Conservation (phyloP, 2,329 filamentous ascomycete species). For the Colletotrichum simmondsii region DNA sequence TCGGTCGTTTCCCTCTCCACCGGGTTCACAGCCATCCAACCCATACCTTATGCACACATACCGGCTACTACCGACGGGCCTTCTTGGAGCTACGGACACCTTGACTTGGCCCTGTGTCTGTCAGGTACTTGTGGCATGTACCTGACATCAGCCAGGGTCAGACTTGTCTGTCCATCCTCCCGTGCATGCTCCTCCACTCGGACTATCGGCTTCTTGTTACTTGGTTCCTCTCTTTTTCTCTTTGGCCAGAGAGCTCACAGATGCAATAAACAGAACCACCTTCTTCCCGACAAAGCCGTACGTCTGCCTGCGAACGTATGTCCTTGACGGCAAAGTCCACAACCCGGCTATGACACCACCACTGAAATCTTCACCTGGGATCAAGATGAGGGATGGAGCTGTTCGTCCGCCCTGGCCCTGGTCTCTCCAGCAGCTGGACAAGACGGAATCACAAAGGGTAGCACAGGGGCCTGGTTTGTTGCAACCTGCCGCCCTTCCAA, state of each 20-base stretch:
- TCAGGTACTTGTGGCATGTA: constrained; percentile 13
- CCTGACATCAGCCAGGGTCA: constrained; percentile 11
- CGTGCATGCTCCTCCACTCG: constrained; percentile 9
- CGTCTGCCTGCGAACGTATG: background rate
- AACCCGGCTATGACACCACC: background rate
- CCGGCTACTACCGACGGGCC: constrained; percentile 27
- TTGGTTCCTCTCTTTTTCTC: constrained; percentile 10
- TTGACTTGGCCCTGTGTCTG: constrained; percentile 6
- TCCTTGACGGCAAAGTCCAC: background rate
- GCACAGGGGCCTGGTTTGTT: constrained; percentile 12
- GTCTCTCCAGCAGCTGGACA: constrained; percentile 2
- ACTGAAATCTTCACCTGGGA: background rate
- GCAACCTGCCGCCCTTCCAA: constrained; percentile 5
- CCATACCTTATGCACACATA: background rate
- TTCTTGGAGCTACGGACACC: constrained; percentile 20
- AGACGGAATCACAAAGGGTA: constrained; percentile 20
- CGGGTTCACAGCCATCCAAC: constrained; percentile 2
- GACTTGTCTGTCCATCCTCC: background rate
- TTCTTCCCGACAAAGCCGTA: constrained; percentile 17
- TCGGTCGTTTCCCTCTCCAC: background rate
- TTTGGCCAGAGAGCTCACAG: constrained; percentile 11
- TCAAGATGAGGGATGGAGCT: constrained; percentile 27
- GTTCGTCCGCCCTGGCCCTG: constrained; percentile 10
- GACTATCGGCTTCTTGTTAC: background rate
- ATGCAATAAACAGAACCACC: constrained; percentile 3